phyloP scores from a whole-genome alignment of 2,329 filamentous ascomycete genomes.

The Penicillium sp. region DNA sequence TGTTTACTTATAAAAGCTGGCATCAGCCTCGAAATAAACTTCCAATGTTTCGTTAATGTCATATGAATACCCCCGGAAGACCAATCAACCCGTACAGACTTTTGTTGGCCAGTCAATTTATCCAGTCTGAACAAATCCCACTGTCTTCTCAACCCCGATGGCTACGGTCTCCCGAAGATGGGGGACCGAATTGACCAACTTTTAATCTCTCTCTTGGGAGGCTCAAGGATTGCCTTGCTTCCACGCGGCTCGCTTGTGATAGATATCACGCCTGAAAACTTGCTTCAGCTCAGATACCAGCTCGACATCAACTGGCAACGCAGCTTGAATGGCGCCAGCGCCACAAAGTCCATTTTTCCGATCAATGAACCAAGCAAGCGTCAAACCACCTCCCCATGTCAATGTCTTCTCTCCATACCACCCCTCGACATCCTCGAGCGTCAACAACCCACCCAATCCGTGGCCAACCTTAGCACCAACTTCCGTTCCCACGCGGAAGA shows the following conservation, averaged over 20 bases:
- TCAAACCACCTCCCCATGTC: conserved; percentile 52
- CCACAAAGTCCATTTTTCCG: conserved; percentile 51
- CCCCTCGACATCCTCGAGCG: conserved; percentile 44
- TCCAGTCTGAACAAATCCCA: too few relatives aligned
- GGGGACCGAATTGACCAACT: too few relatives aligned
- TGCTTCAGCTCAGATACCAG: conserved; percentile 42
- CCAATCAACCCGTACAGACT: too few relatives aligned
- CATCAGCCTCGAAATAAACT: not conserved
- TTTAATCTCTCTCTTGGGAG: too few relatives aligned
- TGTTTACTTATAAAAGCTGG: not conserved
- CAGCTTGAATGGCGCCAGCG: conserved; percentile 43
- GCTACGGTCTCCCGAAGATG: too few relatives aligned
- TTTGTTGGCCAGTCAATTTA: too few relatives aligned
- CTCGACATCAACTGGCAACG: conserved; percentile 37
- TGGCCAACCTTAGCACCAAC: conserved; percentile 37
- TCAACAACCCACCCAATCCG: conserved; percentile 47
- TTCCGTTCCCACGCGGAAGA: conserved; percentile 41
- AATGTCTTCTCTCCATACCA: conserved; percentile 50
- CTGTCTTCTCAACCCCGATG: too few relatives aligned
- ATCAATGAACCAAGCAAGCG: conserved; percentile 53
- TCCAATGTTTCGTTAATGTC: too few relatives aligned
- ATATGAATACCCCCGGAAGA: too few relatives aligned
- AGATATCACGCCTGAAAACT: conserved; percentile 47
- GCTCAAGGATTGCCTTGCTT: conserved; percentile 18
- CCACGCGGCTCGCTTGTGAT: conserved; percentile 41